Conservation (phyloP, 306 rosid genomes). For the Abrus precatorius region DNA sequence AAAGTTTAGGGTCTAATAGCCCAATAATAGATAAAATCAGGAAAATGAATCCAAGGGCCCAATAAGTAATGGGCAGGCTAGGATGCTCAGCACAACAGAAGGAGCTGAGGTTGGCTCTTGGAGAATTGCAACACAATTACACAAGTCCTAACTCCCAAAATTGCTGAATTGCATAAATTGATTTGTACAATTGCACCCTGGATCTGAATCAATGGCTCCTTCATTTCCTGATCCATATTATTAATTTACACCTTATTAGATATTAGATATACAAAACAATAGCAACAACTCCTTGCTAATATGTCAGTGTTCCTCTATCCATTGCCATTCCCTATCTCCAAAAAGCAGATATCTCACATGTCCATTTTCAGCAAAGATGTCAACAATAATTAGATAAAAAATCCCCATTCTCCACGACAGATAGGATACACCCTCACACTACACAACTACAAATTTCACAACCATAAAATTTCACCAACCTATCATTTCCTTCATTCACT, state of each 20-base stretch:
- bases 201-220: neutral
- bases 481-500: slow-evolving; percentile 6
- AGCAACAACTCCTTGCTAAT: no score
- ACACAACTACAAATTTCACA: slow-evolving; percentile 39
- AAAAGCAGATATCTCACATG: slow-evolving; percentile 2
- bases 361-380: neutral
- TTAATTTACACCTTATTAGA: neutral
- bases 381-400: slow-evolving; percentile 41
- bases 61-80: no score
- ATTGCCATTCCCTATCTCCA: neutral
- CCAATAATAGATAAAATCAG: no score
- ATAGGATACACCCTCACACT: slow-evolving; percentile 31
- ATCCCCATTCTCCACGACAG: slow-evolving; percentile 24
- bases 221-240: neutral
- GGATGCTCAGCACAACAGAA: no score
- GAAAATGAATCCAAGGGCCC: no score
- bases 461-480: slow-evolving; percentile 41
- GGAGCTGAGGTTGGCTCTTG: no score
- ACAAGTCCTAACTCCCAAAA: neutral
- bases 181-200: neutral
- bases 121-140: neutral
- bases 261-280: no score
- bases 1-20: no score
- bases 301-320: no score
- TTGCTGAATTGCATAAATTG: neutral